Base-by-base conservation (phyloP, 1,284 basidiomycete genomes). In the Austroboletus niveus region DNA sequence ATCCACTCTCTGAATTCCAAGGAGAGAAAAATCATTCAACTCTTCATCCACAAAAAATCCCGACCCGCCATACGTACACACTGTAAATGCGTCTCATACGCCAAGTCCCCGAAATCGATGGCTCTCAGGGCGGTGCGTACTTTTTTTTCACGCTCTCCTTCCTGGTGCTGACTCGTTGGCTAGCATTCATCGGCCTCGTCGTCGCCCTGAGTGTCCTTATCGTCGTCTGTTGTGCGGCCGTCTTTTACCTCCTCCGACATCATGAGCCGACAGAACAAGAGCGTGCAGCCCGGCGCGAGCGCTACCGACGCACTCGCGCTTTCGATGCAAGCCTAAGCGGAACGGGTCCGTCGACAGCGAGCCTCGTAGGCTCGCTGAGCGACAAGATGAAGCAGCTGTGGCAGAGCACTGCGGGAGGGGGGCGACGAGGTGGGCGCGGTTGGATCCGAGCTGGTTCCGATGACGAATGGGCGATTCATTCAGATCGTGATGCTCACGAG, bases 101-200 rank as follows among this genome's bases (percentile, higher is more conserved):
- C 52, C 69, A 69, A 22, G 60, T 70, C 8, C 77, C 77, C 3
- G 67, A 72, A 66, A 76, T 79, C 44, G 67, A 68, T 35, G 76
- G 77, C 24, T 79, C 77, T 24, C 65, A 69, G 53, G 70, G 70
- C 29, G 78, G 78, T 79, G 63, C 41, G 67, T 59, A 15, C 35
- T 22, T 11, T 1, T 41, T 35, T 35, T 30, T 22, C 15, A 6
- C 24, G 10, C 29, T 12, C 24, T 14, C 10, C 27, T 22, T 6
- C 5, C 24, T 29, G 24, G 8, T 12, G 17, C 40, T 30, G 39
- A 36, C 43, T 20, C 24, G 8, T 14, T 8, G 9, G n/a, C 15
- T 20, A 79, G 78, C 71, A 20, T 81, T 81, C 61, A 72, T 80
- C 52, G 75, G 66, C 2, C 61, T 81, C 40, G 65, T 81, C 27